Conservation (phyloP, 2,329 filamentous ascomycete species). For the Stachybotrys chartarum region DNA sequence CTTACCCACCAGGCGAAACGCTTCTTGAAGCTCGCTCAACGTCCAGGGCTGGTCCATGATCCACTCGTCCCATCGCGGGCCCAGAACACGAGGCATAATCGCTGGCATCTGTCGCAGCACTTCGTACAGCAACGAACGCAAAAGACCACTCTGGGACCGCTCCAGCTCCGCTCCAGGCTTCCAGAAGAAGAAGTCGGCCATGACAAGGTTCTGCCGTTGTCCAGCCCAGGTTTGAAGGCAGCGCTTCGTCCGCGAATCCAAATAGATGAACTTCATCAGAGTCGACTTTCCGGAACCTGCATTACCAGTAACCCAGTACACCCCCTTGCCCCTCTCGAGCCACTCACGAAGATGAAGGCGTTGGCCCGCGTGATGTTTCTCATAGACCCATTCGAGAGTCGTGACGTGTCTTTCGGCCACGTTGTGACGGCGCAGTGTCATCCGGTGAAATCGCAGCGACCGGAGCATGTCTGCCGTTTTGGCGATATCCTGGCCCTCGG, state of each 20-base stretch:
- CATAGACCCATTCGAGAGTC: too few species aligned
- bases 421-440: too few species aligned
- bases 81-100: not conserved
- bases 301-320: slow-evolving; percentile 4
- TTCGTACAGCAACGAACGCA: not conserved
- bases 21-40: not conserved
- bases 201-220: not conserved
- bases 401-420: too few species aligned
- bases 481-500: too few species aligned
- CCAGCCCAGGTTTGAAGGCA: not conserved
- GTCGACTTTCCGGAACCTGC: slow-evolving; percentile 4
- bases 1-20: not conserved
- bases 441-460: too few species aligned
- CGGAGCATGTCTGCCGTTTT: too few species aligned
- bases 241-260: not conserved
- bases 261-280: not conserved
- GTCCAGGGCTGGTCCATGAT: not conserved
- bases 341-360: too few species aligned
- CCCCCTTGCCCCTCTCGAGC: not conserved
- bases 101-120: not conserved
- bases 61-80: not conserved
- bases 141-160: not conserved
- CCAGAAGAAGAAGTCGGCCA: slow-evolving; percentile 1
- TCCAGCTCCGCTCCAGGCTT: slow-evolving; percentile 2
- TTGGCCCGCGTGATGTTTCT: too few species aligned